These are phyloP conservation scores for Oryza officinalis DNA, from an alignment of 176 grass and related monocot species.

Conservation along the genomic window DNA sequence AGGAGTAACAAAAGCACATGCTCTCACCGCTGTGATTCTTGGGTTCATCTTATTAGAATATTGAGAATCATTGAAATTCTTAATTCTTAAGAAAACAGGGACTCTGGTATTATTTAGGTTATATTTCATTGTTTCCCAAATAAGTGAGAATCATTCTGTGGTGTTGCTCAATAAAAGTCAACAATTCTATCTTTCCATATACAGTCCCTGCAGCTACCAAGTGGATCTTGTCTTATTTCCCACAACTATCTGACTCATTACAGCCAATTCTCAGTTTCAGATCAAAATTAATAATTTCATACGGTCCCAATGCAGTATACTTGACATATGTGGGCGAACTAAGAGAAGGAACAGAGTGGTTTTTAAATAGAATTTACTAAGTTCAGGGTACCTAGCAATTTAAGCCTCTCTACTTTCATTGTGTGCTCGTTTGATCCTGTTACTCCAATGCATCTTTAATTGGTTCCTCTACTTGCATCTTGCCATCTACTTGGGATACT, in stretches of 20 bases:
- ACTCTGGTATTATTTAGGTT: background rate
- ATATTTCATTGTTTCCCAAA: background rate
- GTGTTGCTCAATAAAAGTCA: constrained; percentile 1
- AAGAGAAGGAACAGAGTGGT: background rate
- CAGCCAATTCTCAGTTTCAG: constrained; percentile 3
- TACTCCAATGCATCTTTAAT: constrained; percentile 9
- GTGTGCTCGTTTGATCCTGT: background rate
- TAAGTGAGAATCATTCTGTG: background rate
- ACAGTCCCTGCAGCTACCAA: background rate
- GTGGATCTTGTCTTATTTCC: background rate
- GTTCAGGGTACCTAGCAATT: constrained; percentile 19
- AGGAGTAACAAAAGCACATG: too few species aligned
- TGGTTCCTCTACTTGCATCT: constrained; percentile 17
- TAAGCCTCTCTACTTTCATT: constrained; percentile 2
- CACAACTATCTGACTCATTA: background rate
- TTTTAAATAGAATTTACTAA: background rate
- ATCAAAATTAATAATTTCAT: constrained; percentile 11
- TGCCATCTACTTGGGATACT: background rate
- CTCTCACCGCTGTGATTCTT: background rate
- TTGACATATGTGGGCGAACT: background rate
- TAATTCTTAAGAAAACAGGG: constrained; percentile 1
- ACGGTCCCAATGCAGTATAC: constrained; percentile 1
- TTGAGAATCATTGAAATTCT: constrained; percentile 17
- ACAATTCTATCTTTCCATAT: background rate
- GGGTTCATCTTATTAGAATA: background rate